Base-by-base conservation (phyloP, 2,329 filamentous ascomycete genomes). In the Aspergillus ibericus region DNA sequence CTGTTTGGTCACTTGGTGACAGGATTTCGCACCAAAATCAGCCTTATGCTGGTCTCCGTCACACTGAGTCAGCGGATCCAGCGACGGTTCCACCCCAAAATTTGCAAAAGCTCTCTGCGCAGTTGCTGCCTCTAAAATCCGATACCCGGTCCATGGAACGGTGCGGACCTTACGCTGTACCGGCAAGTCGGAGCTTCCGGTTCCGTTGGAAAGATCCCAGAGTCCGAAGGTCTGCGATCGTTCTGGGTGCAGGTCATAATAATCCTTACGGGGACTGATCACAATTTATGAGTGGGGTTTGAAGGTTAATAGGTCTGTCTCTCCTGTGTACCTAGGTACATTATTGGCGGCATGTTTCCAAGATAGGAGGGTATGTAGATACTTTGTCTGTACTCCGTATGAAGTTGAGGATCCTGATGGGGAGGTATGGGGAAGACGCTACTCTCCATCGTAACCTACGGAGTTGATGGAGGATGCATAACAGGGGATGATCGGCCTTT, bases 171-270 rank as follows among this genome's bases (percentile, higher is more conserved):
- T 46, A 55, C 38, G 56, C 15, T 35, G 16, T 46, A 56, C 38
- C 59, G 60, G 60, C 35, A 47, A 44, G 55, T 61, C 60, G 58
- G 60, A 22, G 36, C 16, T 50, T 56, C 55, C 58, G 58, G 50
- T 32, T 32, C 54, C 44, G 42, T 53, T 22, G 48, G 27, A 51
- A 55, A 27, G 16, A 18, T 46, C 38, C 44, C 25, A 50, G 12
- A 56, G 12, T 35, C 55, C 55, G 55, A 51, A 42, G 27, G 27
- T 48, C 44, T 25, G 44, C 44, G 44, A 5, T 25, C 5, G 10
- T 32, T 8, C 29, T 32, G 6, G 7, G 9, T 8, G 9, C 9
- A 29, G 27, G 27, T 29, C n/a, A 16, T 38, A 16, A 16, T 16
- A 15, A 16, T 16, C n/a, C n/a, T 38, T n/a, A 10, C 9, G 2